These are phyloP conservation scores for Cephalotrichum gorgonifer DNA, from an alignment of 2,329 filamentous ascomycete genomes.

Conservation along the genomic window DNA sequence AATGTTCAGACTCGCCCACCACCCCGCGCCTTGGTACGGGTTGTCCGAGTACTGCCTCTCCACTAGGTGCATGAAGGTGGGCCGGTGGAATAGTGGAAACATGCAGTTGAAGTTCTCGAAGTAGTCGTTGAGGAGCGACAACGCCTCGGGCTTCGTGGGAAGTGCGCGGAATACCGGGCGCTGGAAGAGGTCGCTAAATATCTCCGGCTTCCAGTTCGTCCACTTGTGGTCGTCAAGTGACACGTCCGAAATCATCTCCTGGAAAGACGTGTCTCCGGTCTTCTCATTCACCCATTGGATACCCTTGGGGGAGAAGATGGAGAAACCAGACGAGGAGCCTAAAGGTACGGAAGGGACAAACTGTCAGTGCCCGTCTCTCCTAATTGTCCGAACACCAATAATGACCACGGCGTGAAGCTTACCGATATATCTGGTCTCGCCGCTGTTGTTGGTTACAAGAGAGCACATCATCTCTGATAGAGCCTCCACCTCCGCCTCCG, in stretches of 20 bases:
- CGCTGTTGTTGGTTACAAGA: slow-evolving; percentile 85
- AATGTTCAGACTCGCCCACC: slow-evolving; percentile 97
- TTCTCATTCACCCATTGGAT: slow-evolving; percentile 98
- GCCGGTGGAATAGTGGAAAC: slow-evolving; percentile 94
- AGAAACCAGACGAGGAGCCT: slow-evolving; percentile 96
- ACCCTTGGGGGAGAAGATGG: slow-evolving; percentile 95
- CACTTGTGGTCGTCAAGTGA: slow-evolving; percentile 89
- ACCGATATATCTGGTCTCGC: slow-evolving; percentile 95
- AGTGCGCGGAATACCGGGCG: slow-evolving; percentile 74
- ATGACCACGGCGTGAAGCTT: slow-evolving; percentile 16
- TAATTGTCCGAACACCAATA: background rate
- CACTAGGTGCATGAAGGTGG: slow-evolving; percentile 95
- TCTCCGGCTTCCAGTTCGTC: slow-evolving; percentile 96
- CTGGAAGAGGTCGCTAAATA: slow-evolving; percentile 86
- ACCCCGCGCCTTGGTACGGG: slow-evolving; percentile 89
- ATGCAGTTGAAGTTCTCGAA: slow-evolving; percentile 99
- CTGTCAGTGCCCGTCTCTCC: background rate
- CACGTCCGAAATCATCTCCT: slow-evolving; percentile 88
- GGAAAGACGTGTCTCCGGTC: slow-evolving; percentile 91
- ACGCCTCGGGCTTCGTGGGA: slow-evolving; percentile 75
- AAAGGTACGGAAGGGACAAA: background rate
- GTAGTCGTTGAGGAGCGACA: slow-evolving; percentile 83
- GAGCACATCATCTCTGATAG: slow-evolving; percentile 99
- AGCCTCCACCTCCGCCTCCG: slow-evolving; percentile 67
- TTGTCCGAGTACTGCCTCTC: slow-evolving; percentile 88